Base-by-base conservation (phyloP, 169 alveolate species). In the Theileria parva region DNA sequence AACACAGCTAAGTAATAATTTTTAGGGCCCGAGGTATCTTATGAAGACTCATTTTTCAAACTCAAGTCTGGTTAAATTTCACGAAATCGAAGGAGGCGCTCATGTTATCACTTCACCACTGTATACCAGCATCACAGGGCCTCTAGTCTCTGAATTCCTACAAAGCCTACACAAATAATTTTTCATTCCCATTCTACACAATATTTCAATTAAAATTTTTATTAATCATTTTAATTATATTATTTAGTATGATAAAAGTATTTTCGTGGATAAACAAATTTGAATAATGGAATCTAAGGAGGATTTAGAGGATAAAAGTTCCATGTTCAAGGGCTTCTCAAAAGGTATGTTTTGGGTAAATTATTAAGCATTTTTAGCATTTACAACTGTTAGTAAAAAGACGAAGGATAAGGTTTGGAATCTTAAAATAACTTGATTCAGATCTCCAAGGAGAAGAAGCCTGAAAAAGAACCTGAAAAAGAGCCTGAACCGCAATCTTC, bases 61-160 rank as follows among this genome's bases (percentile, higher is more conserved):
- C 17, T 48, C 28, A 28, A 69, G 32, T 4, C 51, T 53, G 37
- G 63, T 48, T 6, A 61, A 39, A 23, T 37, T 81, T 44, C 74
- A 72, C 68, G 89, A 81, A 44, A 15, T 81, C 21, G 86, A 81
- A 11, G 86, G 86, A 57, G 59, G 15, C 6, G 80, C 61, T 2
- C 89, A 81, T 65, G 79, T 77, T 59, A n/a, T 81, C 48, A 61
- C 89, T 0, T 73, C 89, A 25, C 50, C 87, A 15, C 27, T 81
- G 34, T 81, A 69, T 25, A 61, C 63, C 23, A 71, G 57, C 0
- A 48, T 37, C 28, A 55, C 77, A 13, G 59, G 71, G 60, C 86
- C 89, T 11, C 65, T 34, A 12, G 70, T 81, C 8, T 15, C 39
- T 8, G 34, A 63, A 55, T 81, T 81, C 74, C 37, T 75, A 13